Evolutionary conservation across 2,329 filamentous ascomycete genomes (phyloP).

Genomic region (Diaporthe sp.): DNA sequence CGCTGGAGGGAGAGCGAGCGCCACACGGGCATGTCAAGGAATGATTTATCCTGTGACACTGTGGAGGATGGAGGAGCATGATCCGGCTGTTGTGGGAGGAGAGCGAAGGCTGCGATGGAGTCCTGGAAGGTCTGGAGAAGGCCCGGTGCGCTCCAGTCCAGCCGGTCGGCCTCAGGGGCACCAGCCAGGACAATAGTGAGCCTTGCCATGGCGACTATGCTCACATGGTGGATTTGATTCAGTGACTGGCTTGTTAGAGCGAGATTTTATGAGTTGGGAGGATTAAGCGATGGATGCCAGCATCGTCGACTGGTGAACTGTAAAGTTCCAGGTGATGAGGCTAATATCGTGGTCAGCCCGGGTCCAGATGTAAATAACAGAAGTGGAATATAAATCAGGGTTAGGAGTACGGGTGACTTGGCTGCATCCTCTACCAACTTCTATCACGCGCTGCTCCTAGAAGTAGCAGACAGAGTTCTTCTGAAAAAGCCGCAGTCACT

Average conservation of each 20-base stretch:
- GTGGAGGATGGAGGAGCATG: conserved; percentile 40
- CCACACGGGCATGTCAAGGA: conserved; percentile 60
- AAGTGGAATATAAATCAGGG: background rate
- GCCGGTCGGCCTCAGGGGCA: conserved; percentile 67
- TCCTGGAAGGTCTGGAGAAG: conserved; percentile 64
- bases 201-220: conserved; percentile 47
- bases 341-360: background rate
- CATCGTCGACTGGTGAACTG: background rate
- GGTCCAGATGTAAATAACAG: too few species aligned
- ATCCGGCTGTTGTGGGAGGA: background rate
- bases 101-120: conserved; percentile 57
- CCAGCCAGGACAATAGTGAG: conserved; percentile 60
- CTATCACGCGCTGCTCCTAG: too few species aligned
- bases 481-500: background rate
- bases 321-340: background rate
- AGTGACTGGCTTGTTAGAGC: background rate
- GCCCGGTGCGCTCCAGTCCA: conserved; percentile 67
- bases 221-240: background rate
- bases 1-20: conserved; percentile 65
- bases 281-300: background rate
- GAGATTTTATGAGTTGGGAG: background rate
- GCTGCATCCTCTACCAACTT: too few species aligned
- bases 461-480: background rate
- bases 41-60: conserved; percentile 41
- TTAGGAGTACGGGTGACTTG: background rate